phyloP scores from a whole-genome alignment of 768 basidiomycete species.

The Lentinula lateritia region DNA sequence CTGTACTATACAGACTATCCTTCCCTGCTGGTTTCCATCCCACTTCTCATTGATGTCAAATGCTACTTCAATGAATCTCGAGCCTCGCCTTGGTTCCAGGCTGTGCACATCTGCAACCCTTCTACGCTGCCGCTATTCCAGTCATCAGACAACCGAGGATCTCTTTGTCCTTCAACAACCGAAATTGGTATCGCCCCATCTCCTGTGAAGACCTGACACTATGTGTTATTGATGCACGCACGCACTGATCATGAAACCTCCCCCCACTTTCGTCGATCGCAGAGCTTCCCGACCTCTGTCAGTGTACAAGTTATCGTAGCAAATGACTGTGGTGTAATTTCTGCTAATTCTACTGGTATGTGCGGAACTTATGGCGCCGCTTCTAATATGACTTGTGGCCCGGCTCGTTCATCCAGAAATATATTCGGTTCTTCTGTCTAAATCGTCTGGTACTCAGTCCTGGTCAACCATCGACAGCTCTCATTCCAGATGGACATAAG shows the following conservation, averaged over 20 bases:
- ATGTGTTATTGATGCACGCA: too few species aligned
- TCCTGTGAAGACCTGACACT: not conserved
- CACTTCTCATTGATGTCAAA: not conserved
- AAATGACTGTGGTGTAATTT: not conserved
- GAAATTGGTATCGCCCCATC: not conserved
- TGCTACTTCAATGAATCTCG: not conserved
- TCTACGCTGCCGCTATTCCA: not conserved
- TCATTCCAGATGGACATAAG: not conserved
- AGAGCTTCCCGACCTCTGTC: not conserved
- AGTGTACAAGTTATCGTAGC: not conserved
- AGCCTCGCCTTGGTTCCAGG: not conserved
- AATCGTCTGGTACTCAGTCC: not conserved
- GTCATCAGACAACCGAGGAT: not conserved
- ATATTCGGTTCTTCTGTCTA: too few species aligned
- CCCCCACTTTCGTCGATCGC: too few species aligned
- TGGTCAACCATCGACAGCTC: not conserved
- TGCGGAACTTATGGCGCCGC: not conserved
- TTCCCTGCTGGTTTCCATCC: not conserved
- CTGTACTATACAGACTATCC: too few species aligned
- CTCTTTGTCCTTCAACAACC: not conserved
- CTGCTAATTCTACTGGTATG: not conserved
- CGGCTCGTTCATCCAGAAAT: not conserved
- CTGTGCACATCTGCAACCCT: not conserved
- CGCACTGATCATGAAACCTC: not conserved
- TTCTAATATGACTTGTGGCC: not conserved